Base-by-base conservation (phyloP, 352 stramenopile genomes). In the Pythium brassicae region DNA sequence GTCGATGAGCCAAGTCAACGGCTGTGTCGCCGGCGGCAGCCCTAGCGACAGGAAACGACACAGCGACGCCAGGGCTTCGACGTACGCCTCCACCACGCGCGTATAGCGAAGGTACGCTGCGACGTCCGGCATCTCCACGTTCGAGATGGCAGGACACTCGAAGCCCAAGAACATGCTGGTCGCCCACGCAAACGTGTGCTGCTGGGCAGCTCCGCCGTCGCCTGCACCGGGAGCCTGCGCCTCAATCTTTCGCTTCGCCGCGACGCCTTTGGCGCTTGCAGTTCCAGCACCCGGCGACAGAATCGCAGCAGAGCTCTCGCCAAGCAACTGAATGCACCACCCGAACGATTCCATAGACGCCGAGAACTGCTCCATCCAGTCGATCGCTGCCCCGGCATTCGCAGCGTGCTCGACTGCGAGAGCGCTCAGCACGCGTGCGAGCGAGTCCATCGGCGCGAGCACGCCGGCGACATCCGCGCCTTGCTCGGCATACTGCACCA, bases 311-410 rank as follows among this genome's bases (percentile, higher is more conserved):
- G 66, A 54, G 3, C 74, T 62, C 8, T 70, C 64, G 20, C 66
- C 77, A 15, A 92, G 59, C 2, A 88, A 53, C 20, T 72, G 60
- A 15, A 65, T 60, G 51, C 63, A 84, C 82, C 82, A 92, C 22
- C 62, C 53, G 37, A 72, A 89, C 42, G 64, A 77, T 22, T 89
- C 78, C 12, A 78, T 48, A 17, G 77, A 89, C 5, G 78, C 82
- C 45, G 64, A 66, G 34, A 92, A 57, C 27, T 87, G 77, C 39
- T 87, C 66, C 48, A 88, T 63, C 82, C 82, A 92, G n/a, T 74
- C 63, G 40, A 82, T 40, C 3, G 53, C 60, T 52, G 71, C 62
- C 15, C 57, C 52, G 22, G 55, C 40, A 12, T 63, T 25, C 15
- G 55, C 47, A 20, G 15, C 22, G 10, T 19, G 11, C 9, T 17